Evolutionary conservation across 2,329 filamentous ascomycete species (phyloP).

Genomic region (Aspergillus ochraceoroseus): DNA sequence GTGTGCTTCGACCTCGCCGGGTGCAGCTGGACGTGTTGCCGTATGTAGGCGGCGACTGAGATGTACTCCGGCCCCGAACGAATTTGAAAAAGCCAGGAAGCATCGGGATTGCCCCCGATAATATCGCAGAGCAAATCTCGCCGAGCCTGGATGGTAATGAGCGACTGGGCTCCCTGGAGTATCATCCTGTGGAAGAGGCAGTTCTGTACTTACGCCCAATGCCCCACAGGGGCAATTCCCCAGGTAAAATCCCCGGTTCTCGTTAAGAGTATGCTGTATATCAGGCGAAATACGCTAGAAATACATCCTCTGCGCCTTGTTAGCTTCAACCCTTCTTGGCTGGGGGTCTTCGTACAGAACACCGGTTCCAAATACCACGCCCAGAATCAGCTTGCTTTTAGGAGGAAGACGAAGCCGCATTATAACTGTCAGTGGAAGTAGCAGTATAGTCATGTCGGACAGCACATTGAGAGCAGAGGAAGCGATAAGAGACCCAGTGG

Average conservation of each 20-base stretch:
- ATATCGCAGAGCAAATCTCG: conserved; percentile 2
- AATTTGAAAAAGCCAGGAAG: conserved; percentile 1
- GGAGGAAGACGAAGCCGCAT: conserved; percentile 1
- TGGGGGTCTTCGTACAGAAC: too few relatives aligned
- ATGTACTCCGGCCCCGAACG: neutral
- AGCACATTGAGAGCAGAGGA: conserved; percentile 3
- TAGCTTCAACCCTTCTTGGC: too few relatives aligned
- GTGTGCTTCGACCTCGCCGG: neutral
- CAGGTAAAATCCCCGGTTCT: conserved; percentile 1
- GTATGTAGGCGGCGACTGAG: neutral
- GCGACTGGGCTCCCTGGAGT: neutral
- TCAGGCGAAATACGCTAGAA: neutral
- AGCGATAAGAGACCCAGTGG: conserved; percentile 3
- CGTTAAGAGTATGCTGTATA: neutral
- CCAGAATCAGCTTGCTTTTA: conserved; percentile 1
- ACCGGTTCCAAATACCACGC: conserved; percentile 3
- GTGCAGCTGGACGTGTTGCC: neutral
- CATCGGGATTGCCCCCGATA: conserved; percentile 1
- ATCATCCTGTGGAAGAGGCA: neutral
- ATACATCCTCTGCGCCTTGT: neutral
- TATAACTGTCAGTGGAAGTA: conserved; percentile 2
- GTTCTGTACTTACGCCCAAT: conserved; percentile 1
- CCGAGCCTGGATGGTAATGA: neutral
- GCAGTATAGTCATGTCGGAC: conserved; percentile 4
- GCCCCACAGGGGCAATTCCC: neutral